Base-by-base conservation (phyloP, 352 stramenopile species). In the Phytophthora uliginosa region DNA sequence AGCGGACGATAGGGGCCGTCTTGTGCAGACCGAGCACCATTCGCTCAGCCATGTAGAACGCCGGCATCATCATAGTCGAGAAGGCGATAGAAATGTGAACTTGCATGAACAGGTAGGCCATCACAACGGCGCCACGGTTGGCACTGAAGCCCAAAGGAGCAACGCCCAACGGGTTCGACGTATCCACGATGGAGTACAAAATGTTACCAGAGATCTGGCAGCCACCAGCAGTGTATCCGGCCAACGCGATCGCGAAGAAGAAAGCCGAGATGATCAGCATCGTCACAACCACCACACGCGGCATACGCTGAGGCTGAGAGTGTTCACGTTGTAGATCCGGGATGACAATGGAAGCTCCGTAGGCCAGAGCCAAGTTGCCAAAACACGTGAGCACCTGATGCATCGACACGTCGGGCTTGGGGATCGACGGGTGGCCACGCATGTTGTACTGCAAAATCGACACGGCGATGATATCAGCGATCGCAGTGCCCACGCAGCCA, bases 81-180 rank as follows among this genome's bases (percentile, higher is more conserved):
- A 76, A 72, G 7, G 63, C 69, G 45, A 72, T 72, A 0, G 64
- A 48, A 36, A 76, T 76, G 56, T 76, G 69, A 36, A 76, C 59
- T 24, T 76, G 69, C 69, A 76, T 76, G 63, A 71, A 76, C 18
- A 76, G 36, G n/a, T 72, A 76, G 3, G 69, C 55, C 63, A 72
- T 72, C 1, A 72, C 63, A 1, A 76, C 69, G 3, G 69, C 69
- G 6, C 69, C 69, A 26, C 69, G 69, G 63, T 72, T 71, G 3
- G 69, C 18, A 12, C 51, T 72, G 26, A 76, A 76, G 36, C 69
- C 69, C 24, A 76, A 51, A 12, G 62, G 62, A 47, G 63, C 64
- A 9, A 56, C 36, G 20, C 62, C 47, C 20, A 59, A 10, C 17
- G 69, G 69, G 63, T 72, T 66, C 0, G 69, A 38, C 0, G 57